phyloP scores from a whole-genome alignment of 1,139 yeast species.

The Saccharomyces hybrid region DNA sequence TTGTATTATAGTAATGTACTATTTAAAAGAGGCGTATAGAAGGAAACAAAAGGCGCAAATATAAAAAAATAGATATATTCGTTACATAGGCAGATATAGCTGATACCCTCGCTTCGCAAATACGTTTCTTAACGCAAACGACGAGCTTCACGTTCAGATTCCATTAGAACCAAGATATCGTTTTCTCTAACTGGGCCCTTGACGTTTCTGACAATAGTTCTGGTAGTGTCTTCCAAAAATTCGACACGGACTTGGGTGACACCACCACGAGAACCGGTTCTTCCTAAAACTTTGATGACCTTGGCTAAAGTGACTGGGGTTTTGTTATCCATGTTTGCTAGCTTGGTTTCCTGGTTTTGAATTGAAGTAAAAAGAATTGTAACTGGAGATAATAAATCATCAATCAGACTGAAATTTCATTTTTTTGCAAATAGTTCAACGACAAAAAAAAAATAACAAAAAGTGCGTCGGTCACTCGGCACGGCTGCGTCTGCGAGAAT shows the following conservation, averaged over 20 bases:
- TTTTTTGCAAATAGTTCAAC: background rate
- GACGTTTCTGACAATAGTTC: slow-evolving; percentile 99
- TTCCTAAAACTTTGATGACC: slow-evolving; percentile 98
- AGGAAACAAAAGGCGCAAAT: background rate
- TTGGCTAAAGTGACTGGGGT: slow-evolving; percentile 98
- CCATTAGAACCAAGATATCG: slow-evolving; percentile 98
- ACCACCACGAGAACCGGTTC: slow-evolving; percentile 99
- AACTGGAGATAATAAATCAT: background rate
- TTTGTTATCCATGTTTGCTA: slow-evolving; percentile 55
- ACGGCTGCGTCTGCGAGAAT: background rate
- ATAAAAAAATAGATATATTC: background rate
- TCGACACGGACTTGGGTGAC: slow-evolving; percentile 99
- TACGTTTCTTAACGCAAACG: slow-evolving; percentile 43
- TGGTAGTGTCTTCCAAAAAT: slow-evolving; percentile 95
- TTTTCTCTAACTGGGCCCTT: slow-evolving; percentile 99
- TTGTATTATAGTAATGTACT: background rate
- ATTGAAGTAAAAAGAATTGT: background rate
- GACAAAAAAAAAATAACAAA: background rate
- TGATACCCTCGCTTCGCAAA: background rate
- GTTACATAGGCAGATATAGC: background rate
- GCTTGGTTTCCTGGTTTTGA: slow-evolving; percentile 2
- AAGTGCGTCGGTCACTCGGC: background rate
- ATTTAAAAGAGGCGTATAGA: background rate
- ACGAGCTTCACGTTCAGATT: slow-evolving; percentile 98
- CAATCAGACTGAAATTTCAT: background rate